Evolutionary conservation across 345 rosid species (phyloP), one percentile per base, ranked within the genome.

Genomic region (Jatropha curcas): DNA sequence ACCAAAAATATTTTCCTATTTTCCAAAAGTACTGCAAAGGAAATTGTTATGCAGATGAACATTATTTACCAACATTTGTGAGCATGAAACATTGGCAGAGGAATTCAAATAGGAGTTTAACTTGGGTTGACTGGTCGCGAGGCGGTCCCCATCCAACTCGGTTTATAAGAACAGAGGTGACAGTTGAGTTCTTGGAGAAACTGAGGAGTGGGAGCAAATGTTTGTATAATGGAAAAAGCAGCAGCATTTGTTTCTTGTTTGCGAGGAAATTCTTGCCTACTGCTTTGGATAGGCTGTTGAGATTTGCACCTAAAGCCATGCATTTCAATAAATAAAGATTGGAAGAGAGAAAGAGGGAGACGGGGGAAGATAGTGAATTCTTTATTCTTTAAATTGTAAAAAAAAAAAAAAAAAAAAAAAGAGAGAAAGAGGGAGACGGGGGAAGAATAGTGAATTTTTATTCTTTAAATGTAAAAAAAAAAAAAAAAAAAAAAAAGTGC

Each of bases 81-180:
- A 73, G 63, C 41, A 82, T 78, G 52, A 80, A 81, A 34, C 65
- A 78, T 24, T 74, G 66, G 22, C 51, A 52, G 2, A 78, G 60
- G 72, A 94, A 84, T 65, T 79, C 97, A 5, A 94, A 94, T 60
- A 77, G 93, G 80, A 90, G 82, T 10, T 68, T 94, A 71, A 90
- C 97, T 16, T 89, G 92, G 93, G 97, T 89, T 0, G 94, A 94
- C 43, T 94, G 97, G 98, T 78, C 92, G 0, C 57, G 55, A 62
- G 95, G 97, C 0, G 97, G 96, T 22, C 86, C 97, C 0, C 98
- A 94, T 14, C 98, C 98, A 0, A 74, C 75, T 9, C 80, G 82
- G 65, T 90, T 84, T 35, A 10, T 67, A 0, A 82, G 95, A 71
- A 12, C 61, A 0, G 85, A 84, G 28, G 88, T 94, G 64, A 86